Percentiles rank a stretch among this genome's conserved stretches.
phyloP scores from a whole-genome alignment of 139 green algal genomes.

The Micromonas commoda region DNA sequence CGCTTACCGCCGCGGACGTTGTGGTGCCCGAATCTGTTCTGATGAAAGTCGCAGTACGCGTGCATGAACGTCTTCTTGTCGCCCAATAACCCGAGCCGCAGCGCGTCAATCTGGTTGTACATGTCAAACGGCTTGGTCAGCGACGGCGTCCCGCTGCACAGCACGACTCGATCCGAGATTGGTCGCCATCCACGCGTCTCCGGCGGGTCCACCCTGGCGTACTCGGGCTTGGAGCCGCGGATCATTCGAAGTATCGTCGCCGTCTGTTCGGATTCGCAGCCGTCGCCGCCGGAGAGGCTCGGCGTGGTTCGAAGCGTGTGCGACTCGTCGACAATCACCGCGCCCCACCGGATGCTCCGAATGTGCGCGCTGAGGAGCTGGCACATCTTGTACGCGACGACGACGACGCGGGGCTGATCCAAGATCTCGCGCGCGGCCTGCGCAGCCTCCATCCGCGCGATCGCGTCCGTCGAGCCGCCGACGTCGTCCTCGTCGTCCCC shows the following conservation, averaged over 20 bases:
- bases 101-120: constrained; percentile 60
- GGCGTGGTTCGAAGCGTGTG: constrained; percentile 71
- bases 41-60: constrained; percentile 53
- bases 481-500: constrained; percentile 18
- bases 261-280: constrained; percentile 57
- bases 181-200: too few relatives aligned
- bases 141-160: constrained; percentile 83
- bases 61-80: constrained; percentile 67
- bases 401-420: constrained; percentile 42
- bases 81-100: constrained; percentile 71
- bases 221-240: constrained; percentile 36
- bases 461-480: constrained; percentile 51
- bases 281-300: too few relatives aligned
- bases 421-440: constrained; percentile 36
- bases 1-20: constrained; percentile 37
- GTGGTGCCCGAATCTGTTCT: not conserved
- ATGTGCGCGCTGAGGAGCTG: constrained; percentile 41
- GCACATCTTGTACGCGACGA: constrained; percentile 87
- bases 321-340: constrained; percentile 74
- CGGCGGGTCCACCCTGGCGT: too few relatives aligned
- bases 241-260: constrained; percentile 52
- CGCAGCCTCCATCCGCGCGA: constrained; percentile 49
- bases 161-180: too few relatives aligned
- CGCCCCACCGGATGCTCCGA: constrained; percentile 45
- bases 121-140: constrained; percentile 50